A percentile compares a stretch with the other conserved stretches of the same genome.
phyloP scores from a whole-genome alignment of 306 rosid genomes.

The Prunus campanulata region DNA sequence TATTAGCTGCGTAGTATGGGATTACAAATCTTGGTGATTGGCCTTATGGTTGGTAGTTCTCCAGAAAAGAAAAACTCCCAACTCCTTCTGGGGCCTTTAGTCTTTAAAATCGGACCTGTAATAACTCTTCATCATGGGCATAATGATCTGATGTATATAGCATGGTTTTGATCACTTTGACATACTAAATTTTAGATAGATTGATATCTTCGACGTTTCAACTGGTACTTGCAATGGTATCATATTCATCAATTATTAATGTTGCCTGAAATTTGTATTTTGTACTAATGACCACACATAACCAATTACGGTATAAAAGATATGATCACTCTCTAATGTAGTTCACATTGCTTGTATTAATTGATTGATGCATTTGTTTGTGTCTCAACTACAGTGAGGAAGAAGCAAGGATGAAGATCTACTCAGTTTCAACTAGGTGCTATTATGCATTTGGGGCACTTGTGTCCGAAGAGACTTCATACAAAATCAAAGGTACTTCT shows the following conservation, averaged over 20 bases:
- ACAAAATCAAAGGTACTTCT: constrained; percentile 69
- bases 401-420: constrained; percentile 89
- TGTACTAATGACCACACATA: background rate
- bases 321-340: background rate
- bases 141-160: background rate
- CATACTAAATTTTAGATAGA: background rate
- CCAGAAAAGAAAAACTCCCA: background rate
- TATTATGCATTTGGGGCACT: constrained; percentile 92
- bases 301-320: background rate
- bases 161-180: background rate
- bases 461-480: constrained; percentile 75
- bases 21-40: background rate
- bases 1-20: background rate
- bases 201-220: background rate
- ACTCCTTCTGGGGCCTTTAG: background rate
- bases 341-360: background rate
- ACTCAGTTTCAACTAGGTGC: constrained; percentile 89
- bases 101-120: background rate
- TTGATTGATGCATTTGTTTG: background rate
- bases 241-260: background rate
- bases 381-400: constrained; percentile 56
- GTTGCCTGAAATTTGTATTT: background rate
- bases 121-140: background rate
- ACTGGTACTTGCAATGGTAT: background rate
- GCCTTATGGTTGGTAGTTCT: background rate